Evolutionary conservation across 2,329 filamentous ascomycete genomes (phyloP).

Genomic region (Thyridium curvatum): DNA sequence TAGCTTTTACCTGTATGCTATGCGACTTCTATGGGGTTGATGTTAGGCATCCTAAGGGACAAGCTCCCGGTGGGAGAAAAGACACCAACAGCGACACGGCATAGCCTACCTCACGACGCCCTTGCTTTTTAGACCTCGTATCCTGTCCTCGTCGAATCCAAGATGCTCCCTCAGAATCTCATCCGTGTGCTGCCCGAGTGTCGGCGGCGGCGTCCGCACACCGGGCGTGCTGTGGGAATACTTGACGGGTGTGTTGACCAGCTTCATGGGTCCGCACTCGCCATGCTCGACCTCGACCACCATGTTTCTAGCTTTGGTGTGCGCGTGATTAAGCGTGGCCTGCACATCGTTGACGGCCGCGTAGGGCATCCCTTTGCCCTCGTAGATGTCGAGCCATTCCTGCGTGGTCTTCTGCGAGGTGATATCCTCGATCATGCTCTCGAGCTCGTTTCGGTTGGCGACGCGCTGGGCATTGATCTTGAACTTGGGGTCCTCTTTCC

Average conservation of each 20-base stretch:
- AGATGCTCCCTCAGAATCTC: constrained; percentile 64
- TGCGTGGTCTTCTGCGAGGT: constrained; percentile 73
- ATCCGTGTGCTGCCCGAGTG: constrained; percentile 79
- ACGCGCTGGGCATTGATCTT: constrained; percentile 57
- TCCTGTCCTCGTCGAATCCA: constrained; percentile 50
- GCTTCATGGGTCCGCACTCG: constrained; percentile 74
- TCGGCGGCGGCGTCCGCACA: constrained; percentile 73
- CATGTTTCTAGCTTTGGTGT: constrained; percentile 83
- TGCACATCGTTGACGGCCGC: constrained; percentile 90
- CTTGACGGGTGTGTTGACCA: constrained; percentile 93
- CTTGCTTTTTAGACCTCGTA: constrained; percentile 54
- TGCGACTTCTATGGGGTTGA: too few relatives aligned
- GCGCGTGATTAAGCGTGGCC: constrained; percentile 73
- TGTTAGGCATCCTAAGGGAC: too few relatives aligned
- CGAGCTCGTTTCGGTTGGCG: constrained; percentile 68
- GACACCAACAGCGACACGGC: too few relatives aligned
- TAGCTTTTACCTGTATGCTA: too few relatives aligned
- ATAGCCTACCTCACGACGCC: constrained; percentile 62
- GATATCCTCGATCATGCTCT: constrained; percentile 69
- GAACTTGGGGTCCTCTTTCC: constrained; percentile 55
- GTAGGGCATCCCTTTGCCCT: constrained; percentile 91
- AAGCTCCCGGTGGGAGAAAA: too few relatives aligned
- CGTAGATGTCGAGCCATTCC: constrained; percentile 81
- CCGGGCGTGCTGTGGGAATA: constrained; percentile 77
- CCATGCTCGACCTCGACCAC: constrained; percentile 81